phyloP scores from a whole-genome alignment of 805 yeast species.

The Millerago galiae region DNA sequence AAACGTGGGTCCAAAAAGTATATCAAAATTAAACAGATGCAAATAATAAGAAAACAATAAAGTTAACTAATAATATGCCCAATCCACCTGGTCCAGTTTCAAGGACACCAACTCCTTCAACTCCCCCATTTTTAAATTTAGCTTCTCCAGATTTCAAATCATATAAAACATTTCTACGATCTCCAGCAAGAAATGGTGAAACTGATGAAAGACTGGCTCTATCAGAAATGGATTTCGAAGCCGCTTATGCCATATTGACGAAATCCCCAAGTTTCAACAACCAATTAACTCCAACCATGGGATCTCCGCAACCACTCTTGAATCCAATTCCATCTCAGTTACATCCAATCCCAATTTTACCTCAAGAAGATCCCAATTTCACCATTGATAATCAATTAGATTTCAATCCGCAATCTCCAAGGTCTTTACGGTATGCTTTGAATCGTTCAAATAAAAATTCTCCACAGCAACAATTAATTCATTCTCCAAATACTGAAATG shows the following conservation, averaged over 20 bases:
- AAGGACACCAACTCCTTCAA: slow-evolving; percentile 9
- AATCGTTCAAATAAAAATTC: neutral
- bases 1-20: neutral
- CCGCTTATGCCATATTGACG: slow-evolving; percentile 24
- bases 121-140: slow-evolving; percentile 10
- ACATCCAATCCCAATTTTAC: slow-evolving; percentile 1
- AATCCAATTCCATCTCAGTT: neutral
- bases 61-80: no score
- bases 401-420: neutral
- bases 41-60: neutral
- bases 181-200: neutral
- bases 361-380: neutral
- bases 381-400: neutral
- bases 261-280: slow-evolving; percentile 15
- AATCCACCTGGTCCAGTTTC: slow-evolving; percentile 2
- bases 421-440: neutral
- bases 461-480: neutral
- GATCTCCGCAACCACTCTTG: slow-evolving; percentile 1
- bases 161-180: slow-evolving; percentile 1
- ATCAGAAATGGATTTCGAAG: slow-evolving; percentile 23
- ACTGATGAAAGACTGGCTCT: slow-evolving; percentile 8
- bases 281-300: slow-evolving; percentile 1
- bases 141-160: slow-evolving; percentile 12
- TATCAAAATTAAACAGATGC: neutral
- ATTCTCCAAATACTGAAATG: slow-evolving; percentile 1